Evolutionary conservation across 805 yeast species (phyloP), one percentile per base, ranked within the genome.

Genomic region (Candida arabinofermentans): DNA sequence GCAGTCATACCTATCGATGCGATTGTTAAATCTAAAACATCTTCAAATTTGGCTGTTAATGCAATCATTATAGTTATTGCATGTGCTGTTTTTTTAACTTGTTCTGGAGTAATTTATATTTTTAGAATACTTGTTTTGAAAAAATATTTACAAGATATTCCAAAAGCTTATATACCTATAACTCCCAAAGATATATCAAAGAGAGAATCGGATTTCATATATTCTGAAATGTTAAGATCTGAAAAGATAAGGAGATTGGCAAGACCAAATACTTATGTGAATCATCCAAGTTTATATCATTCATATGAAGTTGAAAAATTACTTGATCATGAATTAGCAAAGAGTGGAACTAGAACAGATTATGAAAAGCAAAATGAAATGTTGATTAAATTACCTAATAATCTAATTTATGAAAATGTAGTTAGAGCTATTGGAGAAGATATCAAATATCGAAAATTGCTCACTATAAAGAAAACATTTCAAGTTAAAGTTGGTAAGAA

Each of bases 1-100:
- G 68, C 86, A 2, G 85, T 84, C 8, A 68, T 91, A 0, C 95
- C 95, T 0, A 75, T 88, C 13, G 97, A 91, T 61, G 79, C 88
- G 24, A 79, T 89, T 45, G 70, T 75, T 1, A 75, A 77, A 50
- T 71, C 83, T 1, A 68, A 78, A 3, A 67, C 68, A 7, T 64
- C 77, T 4, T 63, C 71, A 10, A 75, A 77, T 45, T 77, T 85
- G 51, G 93, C 86, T 1, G 68, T 86, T 58, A 87, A 89, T 58
- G 77, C 91, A 3, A 82, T 90, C 47, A 86, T 90, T 44, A 86
- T 89, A 17, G 78, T 86, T 7, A 75, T 80, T 34, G 87, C 84
- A 6, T 71, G 86, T 53, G 86, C 80, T 2, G 63, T 78, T 1
- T 79, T 86, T 48, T 66, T 79, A 1, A 43, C 83, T 0, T 50